Percentiles rank a stretch among this genome's conserved stretches.
These are phyloP conservation scores for Trichoderma sp. DNA, from an alignment of 2,329 filamentous ascomycete species.

Conservation along the genomic window DNA sequence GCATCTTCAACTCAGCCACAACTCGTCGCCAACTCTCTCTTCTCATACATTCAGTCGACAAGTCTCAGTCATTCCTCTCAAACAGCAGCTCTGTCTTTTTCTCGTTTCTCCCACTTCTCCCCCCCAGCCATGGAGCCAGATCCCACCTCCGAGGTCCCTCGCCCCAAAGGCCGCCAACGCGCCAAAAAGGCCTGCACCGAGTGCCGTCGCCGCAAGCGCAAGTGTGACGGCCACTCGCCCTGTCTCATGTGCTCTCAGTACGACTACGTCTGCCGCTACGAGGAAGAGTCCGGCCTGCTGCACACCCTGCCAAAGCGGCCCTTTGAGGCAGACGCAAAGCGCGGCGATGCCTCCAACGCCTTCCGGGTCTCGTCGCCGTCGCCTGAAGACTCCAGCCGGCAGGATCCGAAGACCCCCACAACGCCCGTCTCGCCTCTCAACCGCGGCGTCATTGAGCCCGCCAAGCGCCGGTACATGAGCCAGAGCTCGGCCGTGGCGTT, in stretches of 20 bases:
- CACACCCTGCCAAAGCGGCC: constrained; percentile 2
- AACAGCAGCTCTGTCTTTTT: not conserved
- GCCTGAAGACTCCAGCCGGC: not conserved
- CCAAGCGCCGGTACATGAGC: constrained; percentile 28
- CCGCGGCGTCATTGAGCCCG: constrained; percentile 11
- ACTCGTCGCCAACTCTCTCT: not conserved
- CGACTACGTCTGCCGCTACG: constrained; percentile 30
- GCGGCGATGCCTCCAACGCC: not conserved
- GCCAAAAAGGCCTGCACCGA: constrained; percentile 18
- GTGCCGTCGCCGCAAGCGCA: constrained; percentile 31
- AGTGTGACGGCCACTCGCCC: constrained; percentile 30
- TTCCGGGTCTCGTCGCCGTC: not conserved
- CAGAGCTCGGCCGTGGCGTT: constrained; percentile 32
- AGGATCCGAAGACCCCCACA: not conserved
- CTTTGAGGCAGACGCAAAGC: not conserved
- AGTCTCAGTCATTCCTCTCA: not conserved
- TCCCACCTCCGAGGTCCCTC: not conserved
- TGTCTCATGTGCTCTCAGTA: constrained; percentile 30
- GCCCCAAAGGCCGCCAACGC: constrained; percentile 2
- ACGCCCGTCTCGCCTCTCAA: not conserved
- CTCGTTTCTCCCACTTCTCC: not conserved
- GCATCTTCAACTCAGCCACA: not conserved
- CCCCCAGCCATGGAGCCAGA: not conserved
- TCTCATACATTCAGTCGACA: not conserved
- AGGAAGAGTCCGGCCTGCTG: not conserved